Evolutionary conservation across 1,284 basidiomycete genomes (phyloP).

Genomic region (Sanghuangporus sanghuang): DNA sequence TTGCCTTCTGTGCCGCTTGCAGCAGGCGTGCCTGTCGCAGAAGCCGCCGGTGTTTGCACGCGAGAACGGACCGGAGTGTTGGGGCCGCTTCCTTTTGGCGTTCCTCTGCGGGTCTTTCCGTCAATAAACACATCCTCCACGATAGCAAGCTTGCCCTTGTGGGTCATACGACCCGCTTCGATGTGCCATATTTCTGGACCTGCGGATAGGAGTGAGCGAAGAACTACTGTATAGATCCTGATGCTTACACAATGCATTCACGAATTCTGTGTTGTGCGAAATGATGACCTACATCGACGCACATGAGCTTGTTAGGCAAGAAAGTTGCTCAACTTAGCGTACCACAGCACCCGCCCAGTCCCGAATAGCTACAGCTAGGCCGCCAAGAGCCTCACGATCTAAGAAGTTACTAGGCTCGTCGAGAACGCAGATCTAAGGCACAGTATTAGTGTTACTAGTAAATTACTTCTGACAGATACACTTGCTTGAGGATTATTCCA

Average conservation of each 20-base stretch:
- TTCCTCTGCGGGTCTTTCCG: conserved; percentile 41
- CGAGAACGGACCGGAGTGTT: conserved; percentile 66
- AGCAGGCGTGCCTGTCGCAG: conserved; percentile 60
- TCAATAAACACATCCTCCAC: conserved; percentile 74
- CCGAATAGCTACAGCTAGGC: conserved; percentile 92
- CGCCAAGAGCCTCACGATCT: conserved; percentile 86
- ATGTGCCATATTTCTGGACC: conserved; percentile 83
- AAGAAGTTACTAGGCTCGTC: conserved; percentile 98
- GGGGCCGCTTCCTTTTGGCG: conserved; percentile 54
- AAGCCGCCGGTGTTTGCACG: conserved; percentile 59
- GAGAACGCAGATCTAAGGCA: conserved; percentile 60
- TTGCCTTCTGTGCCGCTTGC: conserved; percentile 66
- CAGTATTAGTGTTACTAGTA: conserved; percentile 7
- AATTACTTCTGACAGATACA: not conserved
- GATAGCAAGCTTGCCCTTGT: conserved; percentile 82
- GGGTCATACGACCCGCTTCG: conserved; percentile 75
- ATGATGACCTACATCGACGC: conserved; percentile 71
- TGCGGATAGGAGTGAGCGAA: conserved; percentile 26
- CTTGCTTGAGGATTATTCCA: conserved; percentile 91
- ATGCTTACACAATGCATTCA: conserved; percentile 73
- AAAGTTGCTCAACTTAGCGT: conserved; percentile 25
- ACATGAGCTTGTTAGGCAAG: conserved; percentile 5
- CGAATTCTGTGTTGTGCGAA: conserved; percentile 93
- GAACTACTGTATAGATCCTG: conserved; percentile 14
- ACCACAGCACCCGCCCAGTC: conserved; percentile 96